phyloP scores from a whole-genome alignment of 495 filamentous ascomycete genomes.

The Cudoniella acicularis region DNA sequence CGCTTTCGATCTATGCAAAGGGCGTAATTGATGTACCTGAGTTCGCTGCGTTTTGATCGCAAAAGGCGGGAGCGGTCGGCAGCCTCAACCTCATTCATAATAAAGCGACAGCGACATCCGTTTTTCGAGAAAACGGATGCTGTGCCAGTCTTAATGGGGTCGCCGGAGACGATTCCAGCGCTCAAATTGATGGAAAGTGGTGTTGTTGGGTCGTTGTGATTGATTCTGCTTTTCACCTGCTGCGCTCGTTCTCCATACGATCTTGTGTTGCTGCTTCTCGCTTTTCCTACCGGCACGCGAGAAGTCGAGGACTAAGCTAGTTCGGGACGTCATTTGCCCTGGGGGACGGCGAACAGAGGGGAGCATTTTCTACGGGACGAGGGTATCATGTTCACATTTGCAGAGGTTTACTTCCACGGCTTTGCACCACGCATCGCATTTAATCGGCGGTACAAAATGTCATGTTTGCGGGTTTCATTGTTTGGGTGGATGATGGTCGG shows the following conservation, averaged over 20 bases:
- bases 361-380: not conserved
- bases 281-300: not conserved
- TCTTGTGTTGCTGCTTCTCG: not conserved
- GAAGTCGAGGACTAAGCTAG: not conserved
- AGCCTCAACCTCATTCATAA: conserved; percentile 58
- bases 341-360: not conserved
- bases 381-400: not conserved
- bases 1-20: conserved; percentile 34
- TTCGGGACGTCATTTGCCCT: not conserved
- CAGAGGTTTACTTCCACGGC: not conserved
- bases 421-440: not conserved
- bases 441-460: not conserved
- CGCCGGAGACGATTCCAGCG: conserved; percentile 28
- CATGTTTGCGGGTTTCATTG: not conserved
- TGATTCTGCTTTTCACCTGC: conserved; percentile 24
- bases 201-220: conserved; percentile 45
- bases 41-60: conserved; percentile 48
- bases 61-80: conserved; percentile 52
- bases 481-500: too few species aligned
- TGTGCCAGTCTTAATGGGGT: conserved; percentile 29
- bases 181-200: conserved; percentile 50
- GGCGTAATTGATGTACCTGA: conserved; percentile 36
- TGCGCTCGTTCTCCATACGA: not conserved
- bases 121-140: conserved; percentile 52
- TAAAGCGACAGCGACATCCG: conserved; percentile 56